A percentile compares a stretch with the other conserved stretches of the same genome.
These are phyloP conservation scores for Staphylotrichum tortipilum DNA, from an alignment of 495 filamentous ascomycete species.

Conservation along the genomic window DNA sequence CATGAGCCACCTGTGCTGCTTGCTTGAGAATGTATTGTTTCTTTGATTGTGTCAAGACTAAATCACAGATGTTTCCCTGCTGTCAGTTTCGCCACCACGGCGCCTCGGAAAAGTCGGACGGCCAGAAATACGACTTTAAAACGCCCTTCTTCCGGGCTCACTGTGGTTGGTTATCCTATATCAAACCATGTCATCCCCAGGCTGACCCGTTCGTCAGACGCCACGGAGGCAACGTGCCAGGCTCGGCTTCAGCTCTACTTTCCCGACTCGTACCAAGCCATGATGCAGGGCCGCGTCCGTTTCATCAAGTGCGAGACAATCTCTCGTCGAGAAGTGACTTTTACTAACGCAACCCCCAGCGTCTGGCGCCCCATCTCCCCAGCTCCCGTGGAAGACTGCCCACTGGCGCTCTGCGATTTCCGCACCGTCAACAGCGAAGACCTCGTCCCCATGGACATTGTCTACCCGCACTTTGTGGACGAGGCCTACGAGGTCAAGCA, in stretches of 20 bases:
- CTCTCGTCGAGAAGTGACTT: not conserved
- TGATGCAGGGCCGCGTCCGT: constrained; percentile 6
- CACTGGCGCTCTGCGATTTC: constrained; percentile 8
- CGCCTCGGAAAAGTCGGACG: not conserved
- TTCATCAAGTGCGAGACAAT: constrained; percentile 4
- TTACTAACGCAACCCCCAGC: not conserved
- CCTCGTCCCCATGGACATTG: constrained; percentile 2
- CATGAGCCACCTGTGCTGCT: not conserved
- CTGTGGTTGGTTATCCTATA: constrained; percentile 4
- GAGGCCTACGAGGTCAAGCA: constrained; percentile 10
- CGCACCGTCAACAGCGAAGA: constrained; percentile 7
- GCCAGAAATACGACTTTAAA: constrained; percentile 1
- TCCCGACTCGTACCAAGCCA: not conserved
- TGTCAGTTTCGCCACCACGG: constrained; percentile 1
- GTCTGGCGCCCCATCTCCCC: constrained; percentile 9
- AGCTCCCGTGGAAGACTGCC: constrained; percentile 8
- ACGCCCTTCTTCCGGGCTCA: constrained; percentile 4
- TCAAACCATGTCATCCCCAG: no score
- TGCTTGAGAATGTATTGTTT: no score
- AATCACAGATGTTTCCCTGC: not conserved
- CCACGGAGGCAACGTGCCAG: constrained; percentile 1
- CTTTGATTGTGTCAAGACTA: no score
- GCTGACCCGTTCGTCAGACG: not conserved
- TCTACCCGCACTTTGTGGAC: constrained; percentile 9
- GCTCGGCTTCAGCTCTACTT: constrained; percentile 5